Conservation (phyloP, 352 stramenopile genomes). For the Phytopythium helicoides region DNA sequence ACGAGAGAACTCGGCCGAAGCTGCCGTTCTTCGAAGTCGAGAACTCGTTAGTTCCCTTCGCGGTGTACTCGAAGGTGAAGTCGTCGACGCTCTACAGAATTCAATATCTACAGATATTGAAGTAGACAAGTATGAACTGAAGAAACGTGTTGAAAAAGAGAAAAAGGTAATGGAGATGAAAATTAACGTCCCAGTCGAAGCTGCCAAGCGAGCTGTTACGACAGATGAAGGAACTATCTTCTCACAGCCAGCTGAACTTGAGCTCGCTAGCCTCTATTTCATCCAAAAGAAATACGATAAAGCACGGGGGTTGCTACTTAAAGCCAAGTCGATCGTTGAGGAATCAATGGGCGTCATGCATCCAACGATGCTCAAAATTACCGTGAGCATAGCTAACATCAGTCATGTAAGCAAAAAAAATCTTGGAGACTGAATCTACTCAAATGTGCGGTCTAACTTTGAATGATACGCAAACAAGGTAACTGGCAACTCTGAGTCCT, state of each 20-base stretch:
- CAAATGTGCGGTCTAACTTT: too few species aligned
- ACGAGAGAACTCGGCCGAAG: conserved; percentile 27
- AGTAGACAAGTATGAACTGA: conserved; percentile 45
- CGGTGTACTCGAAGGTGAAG: conserved; percentile 14
- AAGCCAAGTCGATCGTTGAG: conserved; percentile 23
- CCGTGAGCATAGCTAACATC: conserved; percentile 34
- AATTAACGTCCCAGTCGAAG: conserved; percentile 45
- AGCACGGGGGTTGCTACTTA: conserved; percentile 29
- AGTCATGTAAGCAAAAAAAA: conserved; percentile 13
- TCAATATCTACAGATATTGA: conserved; percentile 25
- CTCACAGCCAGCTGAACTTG: conserved; percentile 41
- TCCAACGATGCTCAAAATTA: conserved; percentile 58
- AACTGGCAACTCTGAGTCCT: conserved; percentile 17
- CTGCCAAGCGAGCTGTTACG: conserved; percentile 39
- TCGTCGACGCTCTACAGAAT: not conserved
- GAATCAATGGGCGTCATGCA: conserved; percentile 42
- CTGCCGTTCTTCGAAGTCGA: conserved; percentile 16
- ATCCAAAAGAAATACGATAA: conserved; percentile 57
- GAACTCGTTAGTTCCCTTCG: conserved; percentile 30
- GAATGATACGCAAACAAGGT: conserved; percentile 13
- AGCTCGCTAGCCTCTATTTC: conserved; percentile 56
- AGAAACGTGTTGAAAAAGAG: conserved; percentile 37
- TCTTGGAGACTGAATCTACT: too few species aligned
- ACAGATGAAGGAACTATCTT: conserved; percentile 42
- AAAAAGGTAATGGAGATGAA: conserved; percentile 57